Evolutionary conservation across 2,329 filamentous ascomycete species (phyloP).

Genomic region (Didymella lethalis): DNA sequence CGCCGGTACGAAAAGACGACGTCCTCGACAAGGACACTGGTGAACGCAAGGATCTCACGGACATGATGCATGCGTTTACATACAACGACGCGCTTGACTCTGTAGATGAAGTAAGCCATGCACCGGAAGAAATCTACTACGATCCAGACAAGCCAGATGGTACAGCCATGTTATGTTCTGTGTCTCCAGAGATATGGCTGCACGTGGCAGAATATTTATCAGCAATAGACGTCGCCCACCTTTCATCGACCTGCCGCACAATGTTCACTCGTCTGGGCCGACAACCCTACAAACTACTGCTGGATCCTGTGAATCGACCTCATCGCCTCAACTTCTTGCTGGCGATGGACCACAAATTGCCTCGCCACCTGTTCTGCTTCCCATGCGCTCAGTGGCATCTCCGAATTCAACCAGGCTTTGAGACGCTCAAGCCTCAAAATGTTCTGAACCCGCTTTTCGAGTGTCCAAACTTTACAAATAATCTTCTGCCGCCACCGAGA

Average conservation of each 20-base stretch:
- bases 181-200: conserved; percentile 40
- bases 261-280: conserved; percentile 37
- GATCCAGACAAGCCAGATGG: conserved; percentile 36
- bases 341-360: conserved; percentile 60
- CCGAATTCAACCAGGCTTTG: conserved; percentile 61
- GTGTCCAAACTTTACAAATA: conserved; percentile 63
- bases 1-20: conserved; percentile 29
- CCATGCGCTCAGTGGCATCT: conserved; percentile 64
- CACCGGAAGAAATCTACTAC: conserved; percentile 26
- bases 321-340: conserved; percentile 61
- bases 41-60: conserved; percentile 43
- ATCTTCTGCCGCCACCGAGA: conserved; percentile 61
- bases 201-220: conserved; percentile 36
- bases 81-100: conserved; percentile 37
- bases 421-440: conserved; percentile 62
- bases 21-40: conserved; percentile 44
- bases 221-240: conserved; percentile 39
- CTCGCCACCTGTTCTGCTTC: conserved; percentile 67
- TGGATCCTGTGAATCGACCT: conserved; percentile 54
- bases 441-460: conserved; percentile 65
- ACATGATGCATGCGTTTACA: conserved; percentile 46
- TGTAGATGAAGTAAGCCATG: conserved; percentile 29
- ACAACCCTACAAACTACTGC: conserved; percentile 33
- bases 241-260: conserved; percentile 41
- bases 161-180: conserved; percentile 30